phyloP scores from a whole-genome alignment of 2,329 filamentous ascomycete species.

The Trichocomaceae sp. region DNA sequence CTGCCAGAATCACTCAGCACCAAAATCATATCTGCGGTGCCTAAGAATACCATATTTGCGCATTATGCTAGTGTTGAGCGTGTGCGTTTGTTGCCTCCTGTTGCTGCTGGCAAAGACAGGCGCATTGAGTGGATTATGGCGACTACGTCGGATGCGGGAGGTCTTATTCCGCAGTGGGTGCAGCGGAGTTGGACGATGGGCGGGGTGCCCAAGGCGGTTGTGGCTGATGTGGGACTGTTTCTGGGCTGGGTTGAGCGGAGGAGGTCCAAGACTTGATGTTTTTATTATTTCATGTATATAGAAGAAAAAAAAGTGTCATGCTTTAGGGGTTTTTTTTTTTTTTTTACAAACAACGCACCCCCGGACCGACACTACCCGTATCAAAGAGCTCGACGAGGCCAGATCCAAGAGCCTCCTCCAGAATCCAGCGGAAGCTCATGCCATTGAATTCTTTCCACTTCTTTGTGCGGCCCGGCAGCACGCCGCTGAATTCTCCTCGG shows the following conservation, averaged over 20 bases:
- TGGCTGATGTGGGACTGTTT: conserved; percentile 35
- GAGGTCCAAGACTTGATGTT: neutral
- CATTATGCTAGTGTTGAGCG: conserved; percentile 32
- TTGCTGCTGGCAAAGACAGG: neutral
- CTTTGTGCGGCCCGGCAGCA: conserved; percentile 53
- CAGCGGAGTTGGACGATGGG: conserved; percentile 33
- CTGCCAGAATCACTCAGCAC: conserved; percentile 17
- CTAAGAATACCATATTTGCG: conserved; percentile 26
- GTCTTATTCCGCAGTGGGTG: conserved; percentile 31
- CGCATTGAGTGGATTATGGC: conserved; percentile 32
- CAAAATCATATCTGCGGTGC: conserved; percentile 19
- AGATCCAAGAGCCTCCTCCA: conserved; percentile 56
- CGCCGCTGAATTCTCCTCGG: conserved; percentile 51
- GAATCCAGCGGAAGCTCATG: conserved; percentile 53
- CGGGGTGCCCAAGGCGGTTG: conserved; percentile 31
- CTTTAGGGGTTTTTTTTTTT: too few relatives aligned
- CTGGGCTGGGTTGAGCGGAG: conserved; percentile 23
- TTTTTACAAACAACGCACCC: conserved; percentile 37
- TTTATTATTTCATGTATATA: neutral
- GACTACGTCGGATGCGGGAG: conserved; percentile 32
- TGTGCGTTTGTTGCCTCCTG: conserved; percentile 17
- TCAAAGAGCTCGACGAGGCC: conserved; percentile 58
- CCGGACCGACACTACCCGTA: conserved; percentile 56
- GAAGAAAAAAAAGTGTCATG: too few relatives aligned
- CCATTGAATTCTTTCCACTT: conserved; percentile 59